phyloP scores from a whole-genome alignment of 176 grass and related monocot species.

The barley (Hordeum vulgare) region DNA sequence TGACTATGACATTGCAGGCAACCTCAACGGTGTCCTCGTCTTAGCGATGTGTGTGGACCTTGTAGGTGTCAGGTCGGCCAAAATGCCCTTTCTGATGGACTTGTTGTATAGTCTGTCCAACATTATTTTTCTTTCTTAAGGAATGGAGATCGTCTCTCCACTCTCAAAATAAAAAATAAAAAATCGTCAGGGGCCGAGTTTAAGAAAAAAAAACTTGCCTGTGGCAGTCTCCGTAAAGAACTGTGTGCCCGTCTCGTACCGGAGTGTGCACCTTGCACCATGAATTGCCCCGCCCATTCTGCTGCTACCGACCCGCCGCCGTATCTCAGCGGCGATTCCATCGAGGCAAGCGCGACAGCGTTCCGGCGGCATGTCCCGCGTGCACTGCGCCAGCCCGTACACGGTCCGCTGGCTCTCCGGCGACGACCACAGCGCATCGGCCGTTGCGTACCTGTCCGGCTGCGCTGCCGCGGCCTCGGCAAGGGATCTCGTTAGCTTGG shows the following conservation, averaged over 20 bases:
- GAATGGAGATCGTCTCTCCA: too few species aligned
- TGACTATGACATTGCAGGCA: too few species aligned
- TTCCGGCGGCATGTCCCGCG: conserved; percentile 22
- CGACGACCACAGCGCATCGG: neutral
- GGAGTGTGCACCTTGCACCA: conserved; percentile 38
- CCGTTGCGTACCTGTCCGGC: conserved; percentile 13
- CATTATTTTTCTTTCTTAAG: too few species aligned
- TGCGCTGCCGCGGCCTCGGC: neutral
- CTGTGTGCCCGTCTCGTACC: conserved; percentile 37
- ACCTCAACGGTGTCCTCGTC: too few species aligned
- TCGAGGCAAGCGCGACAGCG: conserved; percentile 37
- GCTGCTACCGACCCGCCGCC: neutral
- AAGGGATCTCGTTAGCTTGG: neutral
- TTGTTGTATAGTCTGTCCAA: too few species aligned
- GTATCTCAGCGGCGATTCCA: neutral
- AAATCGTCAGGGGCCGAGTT: too few species aligned
- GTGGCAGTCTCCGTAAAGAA: conserved; percentile 12
- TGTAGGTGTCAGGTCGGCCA: too few species aligned
- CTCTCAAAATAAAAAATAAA: too few species aligned
- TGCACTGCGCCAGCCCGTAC: conserved; percentile 53
- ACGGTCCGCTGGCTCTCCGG: neutral
- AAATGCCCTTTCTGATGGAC: too few species aligned
- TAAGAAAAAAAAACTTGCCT: neutral
- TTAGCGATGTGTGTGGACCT: too few species aligned
- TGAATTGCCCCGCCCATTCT: conserved; percentile 32